phyloP scores from a whole-genome alignment of 192 early-diverging fungal genomes.

The Podila verticillata region DNA sequence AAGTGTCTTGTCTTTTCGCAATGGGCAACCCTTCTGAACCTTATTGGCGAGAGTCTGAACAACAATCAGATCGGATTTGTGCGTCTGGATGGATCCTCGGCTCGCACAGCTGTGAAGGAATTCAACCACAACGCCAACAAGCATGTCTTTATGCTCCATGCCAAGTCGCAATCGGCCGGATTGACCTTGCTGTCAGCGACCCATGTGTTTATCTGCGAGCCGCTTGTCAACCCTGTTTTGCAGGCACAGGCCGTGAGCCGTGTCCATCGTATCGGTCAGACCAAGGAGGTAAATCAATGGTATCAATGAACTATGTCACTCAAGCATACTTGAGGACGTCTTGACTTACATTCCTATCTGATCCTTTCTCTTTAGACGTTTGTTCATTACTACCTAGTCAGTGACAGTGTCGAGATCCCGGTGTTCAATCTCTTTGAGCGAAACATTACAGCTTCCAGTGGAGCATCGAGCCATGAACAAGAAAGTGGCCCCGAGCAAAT shows the following conservation, averaged over 20 bases:
- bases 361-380: slow-evolving; percentile 22
- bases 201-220: slow-evolving; percentile 55
- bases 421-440: slow-evolving; percentile 36
- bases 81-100: slow-evolving; percentile 27
- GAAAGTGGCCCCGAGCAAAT: too few species aligned
- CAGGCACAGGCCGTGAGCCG: slow-evolving; percentile 57
- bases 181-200: slow-evolving; percentile 51
- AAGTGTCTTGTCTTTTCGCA: slow-evolving; percentile 60
- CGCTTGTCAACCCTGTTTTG: slow-evolving; percentile 50
- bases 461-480: background rate
- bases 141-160: slow-evolving; percentile 54
- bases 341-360: background rate
- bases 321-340: background rate
- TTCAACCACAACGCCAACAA: slow-evolving; percentile 39
- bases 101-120: slow-evolving; percentile 29
- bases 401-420: slow-evolving; percentile 23
- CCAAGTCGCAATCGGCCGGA: slow-evolving; percentile 55
- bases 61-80: slow-evolving; percentile 53
- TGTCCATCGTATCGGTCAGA: slow-evolving; percentile 57
- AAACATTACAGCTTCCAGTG: slow-evolving; percentile 3
- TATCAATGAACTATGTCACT: background rate
- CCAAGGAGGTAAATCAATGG: slow-evolving; percentile 39
- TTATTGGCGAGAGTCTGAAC: slow-evolving; percentile 33
- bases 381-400: slow-evolving; percentile 32
- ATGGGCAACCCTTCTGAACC: slow-evolving; percentile 44